Evolutionary conservation across 2,329 filamentous ascomycete species (phyloP), one percentile per base, ranked within the genome.

Genomic region (Aurifilum marmelostoma): DNA sequence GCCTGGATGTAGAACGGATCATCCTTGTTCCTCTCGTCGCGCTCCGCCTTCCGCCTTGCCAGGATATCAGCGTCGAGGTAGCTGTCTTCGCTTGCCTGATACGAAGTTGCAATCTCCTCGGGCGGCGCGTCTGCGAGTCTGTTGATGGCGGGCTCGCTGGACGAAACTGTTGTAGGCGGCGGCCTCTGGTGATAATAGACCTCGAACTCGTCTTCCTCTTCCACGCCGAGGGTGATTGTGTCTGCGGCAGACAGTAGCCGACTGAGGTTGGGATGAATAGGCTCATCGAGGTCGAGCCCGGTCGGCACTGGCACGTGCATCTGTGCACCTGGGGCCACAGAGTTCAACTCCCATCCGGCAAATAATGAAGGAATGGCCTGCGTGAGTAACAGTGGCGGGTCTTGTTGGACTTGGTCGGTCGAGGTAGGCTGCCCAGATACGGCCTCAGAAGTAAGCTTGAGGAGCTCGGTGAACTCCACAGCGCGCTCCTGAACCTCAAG

Each of bases 401-500:
- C 91, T 73, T 89, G 86, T 32, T 84, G 79, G 5, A 81, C 72
- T 1, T 84, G 80, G 41, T 85, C 85, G 0, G 83, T 85, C 1
- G 85, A 85, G 18, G 87, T 81, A 14, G 87, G 84, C 71, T 94
- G 91, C 1, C 85, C 89, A 11, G 89, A 86, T 3, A 88, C 88
- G 18, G 95, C 94, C 80, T 99, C 96, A 1, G 90, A 89, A 2
- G 93, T 93, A 59, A 99, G 84, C 69, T 93, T 93, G 75, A 98
- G 88, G 16, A 98, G 84, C 77, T 99, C 96, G 0, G 94, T 86
- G 74, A 97, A 97, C 76, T 97, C 94, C 1, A 97, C 94, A 3
- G 94, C 91, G 68, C 96, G 89, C 79, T 98, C 96, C 80, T 99
- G 96, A 3, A 99, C 94, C 77, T 99, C 96, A 1, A 99, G 84